Conservation (phyloP, 1,284 basidiomycete species). For the Violaceomyces palustris region DNA sequence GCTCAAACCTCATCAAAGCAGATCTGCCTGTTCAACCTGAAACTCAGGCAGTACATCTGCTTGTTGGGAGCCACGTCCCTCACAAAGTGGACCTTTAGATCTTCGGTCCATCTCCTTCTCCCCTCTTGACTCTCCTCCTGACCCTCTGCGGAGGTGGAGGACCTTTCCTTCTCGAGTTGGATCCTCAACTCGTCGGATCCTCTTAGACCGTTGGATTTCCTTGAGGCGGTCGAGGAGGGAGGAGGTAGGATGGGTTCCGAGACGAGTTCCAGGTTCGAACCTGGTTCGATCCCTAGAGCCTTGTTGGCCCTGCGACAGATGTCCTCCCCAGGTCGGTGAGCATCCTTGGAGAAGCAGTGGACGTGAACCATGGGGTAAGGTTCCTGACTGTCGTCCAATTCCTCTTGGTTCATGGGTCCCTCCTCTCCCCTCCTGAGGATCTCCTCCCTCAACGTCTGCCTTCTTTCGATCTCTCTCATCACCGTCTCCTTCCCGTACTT, state of each 20-base stretch:
- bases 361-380: slow-evolving; percentile 83
- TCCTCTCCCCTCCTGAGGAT: slow-evolving; percentile 4
- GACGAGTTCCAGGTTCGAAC: slow-evolving; percentile 1
- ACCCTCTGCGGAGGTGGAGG: too few species aligned
- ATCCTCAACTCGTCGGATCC: too few species aligned
- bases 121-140: too few species aligned
- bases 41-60: slow-evolving; percentile 97
- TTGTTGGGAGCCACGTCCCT: slow-evolving; percentile 92
- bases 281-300: slow-evolving; percentile 13
- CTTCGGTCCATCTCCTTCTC: too few species aligned
- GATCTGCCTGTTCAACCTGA: slow-evolving; percentile 65
- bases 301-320: slow-evolving; percentile 38
- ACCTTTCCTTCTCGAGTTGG: too few species aligned
- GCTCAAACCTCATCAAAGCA: too few species aligned
- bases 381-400: slow-evolving; percentile 2
- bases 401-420: too few species aligned
- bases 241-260: slow-evolving; percentile 12
- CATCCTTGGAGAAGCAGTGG: slow-evolving; percentile 88
- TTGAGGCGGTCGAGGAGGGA: background rate
- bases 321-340: slow-evolving; percentile 35
- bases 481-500: slow-evolving; percentile 54
- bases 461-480: too few species aligned
- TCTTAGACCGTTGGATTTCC: background rate
- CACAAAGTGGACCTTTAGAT: slow-evolving; percentile 67
- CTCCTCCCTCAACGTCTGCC: slow-evolving; percentile 15